These are phyloP conservation scores for Lactarius tabidus DNA, from an alignment of 768 basidiomycete genomes.

Conservation along the genomic window DNA sequence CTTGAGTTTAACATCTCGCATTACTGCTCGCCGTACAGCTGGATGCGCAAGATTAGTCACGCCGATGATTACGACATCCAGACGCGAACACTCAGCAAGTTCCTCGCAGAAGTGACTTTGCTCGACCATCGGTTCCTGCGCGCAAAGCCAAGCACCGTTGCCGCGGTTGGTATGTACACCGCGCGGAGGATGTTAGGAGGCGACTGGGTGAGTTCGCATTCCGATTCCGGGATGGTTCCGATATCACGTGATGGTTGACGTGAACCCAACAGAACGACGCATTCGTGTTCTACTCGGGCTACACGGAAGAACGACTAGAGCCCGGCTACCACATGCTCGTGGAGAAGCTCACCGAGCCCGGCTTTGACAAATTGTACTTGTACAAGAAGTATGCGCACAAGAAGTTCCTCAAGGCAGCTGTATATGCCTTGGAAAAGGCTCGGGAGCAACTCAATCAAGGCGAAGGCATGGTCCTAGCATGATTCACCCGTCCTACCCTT, in stretches of 20 bases:
- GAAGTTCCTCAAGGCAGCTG: conserved; percentile 92
- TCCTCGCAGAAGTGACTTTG: conserved; percentile 93
- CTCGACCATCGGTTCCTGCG: conserved; percentile 90
- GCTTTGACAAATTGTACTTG: conserved; percentile 81
- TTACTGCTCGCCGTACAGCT: conserved; percentile 98
- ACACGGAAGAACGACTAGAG: conserved; percentile 81
- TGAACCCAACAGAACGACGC: conserved; percentile 63
- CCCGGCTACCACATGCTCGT: conserved; percentile 78
- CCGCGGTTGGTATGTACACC: conserved; percentile 97
- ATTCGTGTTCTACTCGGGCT: conserved; percentile 91
- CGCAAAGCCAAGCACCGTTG: conserved; percentile 89
- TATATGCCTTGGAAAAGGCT: conserved; percentile 75
- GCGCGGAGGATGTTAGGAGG: conserved; percentile 91
- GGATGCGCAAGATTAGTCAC: conserved; percentile 98
- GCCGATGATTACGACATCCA: conserved; percentile 99
- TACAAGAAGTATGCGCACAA: conserved; percentile 97
- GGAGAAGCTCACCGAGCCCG: conserved; percentile 74
- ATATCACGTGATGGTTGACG: conserved; percentile 28
- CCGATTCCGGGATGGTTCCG: conserved; percentile 16
- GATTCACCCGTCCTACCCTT: conserved; percentile 7
- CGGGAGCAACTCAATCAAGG: conserved; percentile 34
- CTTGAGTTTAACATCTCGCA: conserved; percentile 94
- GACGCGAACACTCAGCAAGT: conserved; percentile 95
- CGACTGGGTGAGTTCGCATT: conserved; percentile 76
- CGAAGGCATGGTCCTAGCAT: conserved; percentile 26